A percentile compares a stretch with the other conserved stretches of the same genome.
Conservation (phyloP, 2,329 filamentous ascomycete species). For the Penicillium sp. region DNA sequence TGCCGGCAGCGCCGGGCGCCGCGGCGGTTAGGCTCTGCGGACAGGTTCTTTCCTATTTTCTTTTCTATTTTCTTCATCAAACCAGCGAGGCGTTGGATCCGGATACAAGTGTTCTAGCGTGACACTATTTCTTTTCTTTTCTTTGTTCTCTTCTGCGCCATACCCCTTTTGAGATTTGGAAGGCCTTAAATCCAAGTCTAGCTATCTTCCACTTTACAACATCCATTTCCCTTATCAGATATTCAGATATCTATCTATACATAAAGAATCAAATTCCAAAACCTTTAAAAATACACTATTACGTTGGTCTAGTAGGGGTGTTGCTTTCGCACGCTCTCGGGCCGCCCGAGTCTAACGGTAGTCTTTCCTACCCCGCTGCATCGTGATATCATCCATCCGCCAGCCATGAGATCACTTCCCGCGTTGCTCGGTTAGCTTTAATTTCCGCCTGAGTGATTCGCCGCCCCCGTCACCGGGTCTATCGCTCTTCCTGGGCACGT, state of each 20-base stretch:
- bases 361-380: conserved; percentile 4
- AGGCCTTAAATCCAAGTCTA: conserved; percentile 2
- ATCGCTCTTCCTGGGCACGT: no score
- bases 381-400: conserved; percentile 25
- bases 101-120: conserved; percentile 22
- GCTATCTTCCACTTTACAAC: conserved; percentile 15
- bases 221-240: background rate
- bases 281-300: background rate
- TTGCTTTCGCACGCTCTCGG: background rate
- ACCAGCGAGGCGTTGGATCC: conserved; percentile 27
- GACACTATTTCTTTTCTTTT: conserved; percentile 19
- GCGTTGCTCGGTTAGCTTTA: conserved; percentile 10
- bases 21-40: conserved; percentile 11
- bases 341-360: background rate
- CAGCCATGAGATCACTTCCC: conserved; percentile 25
- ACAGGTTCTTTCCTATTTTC: conserved; percentile 13
- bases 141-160: conserved; percentile 10
- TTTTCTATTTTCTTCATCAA: conserved; percentile 6
- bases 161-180: conserved; percentile 15
- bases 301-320: background rate
- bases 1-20: conserved; percentile 19
- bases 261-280: conserved; percentile 14
- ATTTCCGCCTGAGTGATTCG: conserved; percentile 13
- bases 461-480: background rate
- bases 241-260: background rate